Percentiles rank a stretch among this genome's conserved stretches.
phyloP scores from a whole-genome alignment of 2,329 filamentous ascomycete genomes.

The Diaporthe citrichinensis region DNA sequence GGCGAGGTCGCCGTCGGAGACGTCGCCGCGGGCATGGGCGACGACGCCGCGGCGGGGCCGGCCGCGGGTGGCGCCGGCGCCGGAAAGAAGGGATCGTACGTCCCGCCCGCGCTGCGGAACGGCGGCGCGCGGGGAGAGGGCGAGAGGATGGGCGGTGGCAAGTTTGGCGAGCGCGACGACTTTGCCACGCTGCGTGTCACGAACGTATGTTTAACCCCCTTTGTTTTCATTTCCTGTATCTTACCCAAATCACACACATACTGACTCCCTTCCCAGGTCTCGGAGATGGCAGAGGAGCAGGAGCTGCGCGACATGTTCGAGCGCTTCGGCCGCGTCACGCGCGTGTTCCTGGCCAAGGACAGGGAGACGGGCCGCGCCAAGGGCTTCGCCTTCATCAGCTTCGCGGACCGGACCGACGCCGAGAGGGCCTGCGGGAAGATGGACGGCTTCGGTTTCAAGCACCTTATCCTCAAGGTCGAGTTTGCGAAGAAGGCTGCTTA shows the following conservation, averaged over 20 bases:
- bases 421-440: constrained; percentile 96
- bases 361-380: constrained; percentile 96
- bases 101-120: constrained; percentile 92
- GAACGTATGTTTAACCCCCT: constrained; percentile 92
- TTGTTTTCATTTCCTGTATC: no score
- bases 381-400: constrained; percentile 99
- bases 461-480: constrained; percentile 88
- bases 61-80: constrained; percentile 67
- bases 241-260: background rate
- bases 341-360: constrained; percentile 98
- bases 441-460: constrained; percentile 94
- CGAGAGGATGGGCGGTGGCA: constrained; percentile 86
- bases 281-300: constrained; percentile 95
- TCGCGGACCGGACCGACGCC: constrained; percentile 89
- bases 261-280: constrained; percentile 72
- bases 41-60: constrained; percentile 61
- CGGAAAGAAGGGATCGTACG: constrained; percentile 86
- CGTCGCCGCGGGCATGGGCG: constrained; percentile 67
- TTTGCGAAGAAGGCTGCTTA: constrained; percentile 82
- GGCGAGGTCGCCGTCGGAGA: constrained; percentile 71
- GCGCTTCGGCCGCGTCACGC: constrained; percentile 94
- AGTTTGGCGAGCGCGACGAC: constrained; percentile 94
- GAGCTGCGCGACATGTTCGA: constrained; percentile 99
- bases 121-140: constrained; percentile 71
- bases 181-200: constrained; percentile 96